A percentile compares a stretch with the other conserved stretches of the same genome.
Conservation (phyloP, 352 stramenopile genomes). For the Phytophthora chlamydospora region DNA sequence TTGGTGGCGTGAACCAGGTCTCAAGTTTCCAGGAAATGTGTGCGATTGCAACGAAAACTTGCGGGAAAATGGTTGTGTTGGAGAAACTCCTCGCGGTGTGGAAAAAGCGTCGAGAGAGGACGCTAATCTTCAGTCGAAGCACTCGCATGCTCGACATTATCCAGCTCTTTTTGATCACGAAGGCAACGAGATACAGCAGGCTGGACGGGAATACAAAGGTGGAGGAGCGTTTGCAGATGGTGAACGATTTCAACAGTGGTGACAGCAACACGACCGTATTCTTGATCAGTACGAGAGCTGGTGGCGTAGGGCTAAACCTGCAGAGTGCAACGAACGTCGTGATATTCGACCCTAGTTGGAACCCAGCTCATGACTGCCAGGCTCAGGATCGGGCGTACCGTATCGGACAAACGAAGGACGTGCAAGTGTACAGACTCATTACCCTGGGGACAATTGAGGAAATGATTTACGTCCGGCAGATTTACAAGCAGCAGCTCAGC, state of each 20-base stretch:
- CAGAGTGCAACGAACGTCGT: constrained; percentile 86
- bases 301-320: constrained; percentile 79
- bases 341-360: constrained; percentile 90
- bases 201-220: constrained; percentile 80
- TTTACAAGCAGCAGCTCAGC: constrained; percentile 89
- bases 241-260: constrained; percentile 75
- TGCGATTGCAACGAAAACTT: constrained; percentile 69
- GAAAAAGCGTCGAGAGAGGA: constrained; percentile 69
- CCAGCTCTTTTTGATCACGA: constrained; percentile 75
- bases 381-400: constrained; percentile 85
- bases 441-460: constrained; percentile 88
- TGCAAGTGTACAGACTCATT: constrained; percentile 86
- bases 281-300: constrained; percentile 78
- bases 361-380: constrained; percentile 86
- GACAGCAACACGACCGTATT: constrained; percentile 70
- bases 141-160: constrained; percentile 85
- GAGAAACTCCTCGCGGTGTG: constrained; percentile 72
- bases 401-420: constrained; percentile 87
- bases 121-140: constrained; percentile 79
- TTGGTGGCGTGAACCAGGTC: constrained; percentile 67
- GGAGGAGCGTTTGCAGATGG: constrained; percentile 72
- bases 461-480: constrained; percentile 89
- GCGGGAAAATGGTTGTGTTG: constrained; percentile 83
- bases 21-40: constrained; percentile 62
- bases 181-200: constrained; percentile 62